phyloP scores from a whole-genome alignment of 176 grass and related monocot species.

The Phragmites australis region DNA sequence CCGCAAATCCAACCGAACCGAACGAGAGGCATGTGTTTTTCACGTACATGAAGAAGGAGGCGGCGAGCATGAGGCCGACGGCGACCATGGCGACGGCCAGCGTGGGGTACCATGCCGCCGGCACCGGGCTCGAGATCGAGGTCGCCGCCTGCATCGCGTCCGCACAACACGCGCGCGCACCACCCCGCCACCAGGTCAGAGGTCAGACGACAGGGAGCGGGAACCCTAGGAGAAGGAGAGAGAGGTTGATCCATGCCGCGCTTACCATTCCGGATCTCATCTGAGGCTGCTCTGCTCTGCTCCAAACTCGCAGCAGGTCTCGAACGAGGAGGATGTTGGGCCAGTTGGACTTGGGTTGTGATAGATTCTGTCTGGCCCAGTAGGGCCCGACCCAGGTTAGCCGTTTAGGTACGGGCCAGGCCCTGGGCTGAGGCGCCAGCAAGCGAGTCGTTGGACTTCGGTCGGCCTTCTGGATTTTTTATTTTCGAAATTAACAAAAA shows the following conservation, averaged over 20 bases:
- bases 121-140: slow-evolving; percentile 81
- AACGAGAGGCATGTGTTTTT: too few relatives aligned
- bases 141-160: slow-evolving; percentile 59
- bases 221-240: neutral
- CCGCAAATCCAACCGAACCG: too few relatives aligned
- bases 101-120: slow-evolving; percentile 75
- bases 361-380: too few relatives aligned
- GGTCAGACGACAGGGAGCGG: neutral
- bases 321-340: too few relatives aligned
- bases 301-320: too few relatives aligned
- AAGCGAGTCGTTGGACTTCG: too few relatives aligned
- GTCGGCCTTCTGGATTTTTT: too few relatives aligned
- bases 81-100: slow-evolving; percentile 69
- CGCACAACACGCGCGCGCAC: neutral
- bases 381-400: too few relatives aligned
- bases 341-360: too few relatives aligned
- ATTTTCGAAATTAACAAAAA: too few relatives aligned
- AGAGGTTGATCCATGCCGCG: neutral
- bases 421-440: too few relatives aligned
- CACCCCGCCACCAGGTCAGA: neutral
- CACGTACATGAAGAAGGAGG: slow-evolving; percentile 87
- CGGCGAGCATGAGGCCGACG: slow-evolving; percentile 72
- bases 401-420: too few relatives aligned
- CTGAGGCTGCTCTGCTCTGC: neutral
- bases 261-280: slow-evolving; percentile 26